Percentiles rank a stretch among this genome's conserved stretches.
These are phyloP conservation scores for Neurospora sublineolata DNA, from an alignment of 495 filamentous ascomycete genomes.

Conservation along the genomic window DNA sequence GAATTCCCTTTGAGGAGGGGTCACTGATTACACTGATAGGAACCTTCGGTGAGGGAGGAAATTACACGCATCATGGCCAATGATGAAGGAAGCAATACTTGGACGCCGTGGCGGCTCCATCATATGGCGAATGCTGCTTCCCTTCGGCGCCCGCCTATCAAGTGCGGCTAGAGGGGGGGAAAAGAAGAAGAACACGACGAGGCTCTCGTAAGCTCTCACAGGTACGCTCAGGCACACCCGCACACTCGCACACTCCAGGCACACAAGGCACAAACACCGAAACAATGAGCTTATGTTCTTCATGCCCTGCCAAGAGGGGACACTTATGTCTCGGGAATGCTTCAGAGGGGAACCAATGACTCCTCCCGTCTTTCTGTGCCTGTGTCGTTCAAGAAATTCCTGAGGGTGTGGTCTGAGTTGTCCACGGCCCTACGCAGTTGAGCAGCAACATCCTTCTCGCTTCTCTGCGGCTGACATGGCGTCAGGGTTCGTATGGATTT, in stretches of 20 bases:
- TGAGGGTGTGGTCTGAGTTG: neutral
- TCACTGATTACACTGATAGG: neutral
- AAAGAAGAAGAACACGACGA: neutral
- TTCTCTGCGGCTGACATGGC: slow-evolving; percentile 4
- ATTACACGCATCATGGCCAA: neutral
- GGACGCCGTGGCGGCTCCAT: neutral
- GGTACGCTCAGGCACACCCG: neutral
- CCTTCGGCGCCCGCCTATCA: neutral
- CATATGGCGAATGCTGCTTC: neutral
- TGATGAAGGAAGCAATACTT: neutral
- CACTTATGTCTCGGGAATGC: neutral
- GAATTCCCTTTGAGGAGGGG: neutral
- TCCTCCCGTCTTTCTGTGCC: neutral
- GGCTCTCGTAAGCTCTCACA: neutral
- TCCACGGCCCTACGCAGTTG: neutral
- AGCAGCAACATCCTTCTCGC: neutral
- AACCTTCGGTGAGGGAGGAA: neutral
- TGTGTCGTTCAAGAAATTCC: neutral
- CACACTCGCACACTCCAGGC: neutral
- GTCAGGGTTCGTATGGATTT: neutral
- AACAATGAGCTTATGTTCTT: neutral
- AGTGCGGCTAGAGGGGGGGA: neutral
- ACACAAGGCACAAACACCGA: neutral
- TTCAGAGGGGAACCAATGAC: neutral
- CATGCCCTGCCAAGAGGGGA: neutral